Conservation (phyloP, 371 early-diverging fungal species). For the Mucor piriformis region DNA sequence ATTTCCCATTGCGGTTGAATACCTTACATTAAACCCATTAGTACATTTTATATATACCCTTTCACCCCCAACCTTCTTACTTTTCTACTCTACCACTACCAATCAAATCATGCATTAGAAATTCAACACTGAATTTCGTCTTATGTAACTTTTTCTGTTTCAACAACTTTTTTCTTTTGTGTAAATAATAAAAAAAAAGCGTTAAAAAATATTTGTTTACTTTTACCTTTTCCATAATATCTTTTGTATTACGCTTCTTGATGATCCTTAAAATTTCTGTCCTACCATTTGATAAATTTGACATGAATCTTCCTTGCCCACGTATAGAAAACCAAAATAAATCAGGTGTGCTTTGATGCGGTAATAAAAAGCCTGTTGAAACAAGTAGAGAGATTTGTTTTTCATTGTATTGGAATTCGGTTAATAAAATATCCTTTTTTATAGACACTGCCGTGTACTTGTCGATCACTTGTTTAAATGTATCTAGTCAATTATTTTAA, state of each 20-base stretch:
- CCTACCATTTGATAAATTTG: slow-evolving; percentile 21
- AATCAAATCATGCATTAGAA: slow-evolving; percentile 29
- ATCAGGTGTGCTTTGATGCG: slow-evolving; percentile 17
- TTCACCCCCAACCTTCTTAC: slow-evolving; percentile 8
- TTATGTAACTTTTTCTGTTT: slow-evolving; percentile 24
- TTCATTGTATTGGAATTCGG: slow-evolving; percentile 7
- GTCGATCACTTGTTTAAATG: slow-evolving; percentile 9
- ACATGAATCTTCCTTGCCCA: slow-evolving; percentile 28
- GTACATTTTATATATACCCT: slow-evolving; percentile 1
- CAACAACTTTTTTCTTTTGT: slow-evolving; percentile 16
- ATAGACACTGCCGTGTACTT: slow-evolving; percentile 11
- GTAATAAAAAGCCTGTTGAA: slow-evolving; percentile 16
- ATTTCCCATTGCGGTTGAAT: slow-evolving; percentile 21
- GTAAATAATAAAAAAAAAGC: slow-evolving; percentile 3
- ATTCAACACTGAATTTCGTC: slow-evolving; percentile 18
- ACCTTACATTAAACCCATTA: neutral
- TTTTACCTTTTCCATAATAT: slow-evolving; percentile 30
- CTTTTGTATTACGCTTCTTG: slow-evolving; percentile 23
- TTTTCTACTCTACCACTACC: slow-evolving; percentile 33
- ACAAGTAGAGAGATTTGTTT: slow-evolving; percentile 16
- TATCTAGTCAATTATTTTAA: too few relatives aligned
- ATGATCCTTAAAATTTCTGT: slow-evolving; percentile 21
- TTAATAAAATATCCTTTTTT: neutral
- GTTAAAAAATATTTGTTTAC: neutral
- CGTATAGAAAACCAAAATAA: slow-evolving; percentile 25